Percentiles rank a stretch among this genome's conserved stretches.
Conservation (phyloP, 345 rosid genomes). For the Populus ilicifolia region DNA sequence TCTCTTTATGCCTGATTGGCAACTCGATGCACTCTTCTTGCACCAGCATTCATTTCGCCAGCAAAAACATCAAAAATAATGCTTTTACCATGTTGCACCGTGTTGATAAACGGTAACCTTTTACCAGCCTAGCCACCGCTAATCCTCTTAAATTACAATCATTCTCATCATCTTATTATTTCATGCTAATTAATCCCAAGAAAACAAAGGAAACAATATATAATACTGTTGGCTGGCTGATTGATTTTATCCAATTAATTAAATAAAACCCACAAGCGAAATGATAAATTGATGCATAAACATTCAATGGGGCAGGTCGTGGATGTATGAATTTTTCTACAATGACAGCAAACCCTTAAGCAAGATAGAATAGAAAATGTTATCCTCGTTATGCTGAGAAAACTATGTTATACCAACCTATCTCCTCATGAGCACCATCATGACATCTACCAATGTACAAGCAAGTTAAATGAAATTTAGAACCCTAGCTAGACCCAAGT, state of each 20-base stretch:
- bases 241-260: background rate
- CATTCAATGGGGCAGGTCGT: background rate
- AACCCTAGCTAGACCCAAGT: background rate
- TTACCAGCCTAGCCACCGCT: no score
- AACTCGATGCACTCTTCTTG: background rate
- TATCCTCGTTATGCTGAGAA: slow-evolving; percentile 28
- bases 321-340: background rate
- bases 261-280: background rate
- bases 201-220: background rate
- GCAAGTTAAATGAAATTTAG: background rate
- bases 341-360: slow-evolving; percentile 23
- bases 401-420: slow-evolving; percentile 35
- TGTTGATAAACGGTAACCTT: no score
- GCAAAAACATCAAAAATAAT: no score
- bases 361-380: slow-evolving; percentile 30
- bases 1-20: background rate
- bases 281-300: background rate
- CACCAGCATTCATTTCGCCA: no score
- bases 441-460: slow-evolving; percentile 33
- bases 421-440: slow-evolving; percentile 21
- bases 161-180: background rate
- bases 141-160: background rate
- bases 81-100: no score
- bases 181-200: background rate
- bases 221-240: background rate